A percentile compares a stretch with the other conserved stretches of the same genome.
Evolutionary conservation across 495 filamentous ascomycete genomes (phyloP).

Genomic region (Penicillium steckii): DNA sequence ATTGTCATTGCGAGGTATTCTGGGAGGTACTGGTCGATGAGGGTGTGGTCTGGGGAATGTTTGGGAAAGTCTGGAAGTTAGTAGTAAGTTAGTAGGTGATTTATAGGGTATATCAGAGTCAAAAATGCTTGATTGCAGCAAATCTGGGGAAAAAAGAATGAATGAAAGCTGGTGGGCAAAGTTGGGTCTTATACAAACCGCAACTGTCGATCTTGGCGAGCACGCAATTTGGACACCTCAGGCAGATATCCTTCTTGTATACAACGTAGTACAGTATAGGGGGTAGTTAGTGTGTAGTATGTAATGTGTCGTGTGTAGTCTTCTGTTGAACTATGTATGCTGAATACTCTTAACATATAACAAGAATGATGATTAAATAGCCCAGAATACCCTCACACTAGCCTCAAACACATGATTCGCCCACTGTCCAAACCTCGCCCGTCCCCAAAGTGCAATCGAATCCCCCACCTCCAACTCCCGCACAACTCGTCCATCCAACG

Average conservation of each 20-base stretch:
- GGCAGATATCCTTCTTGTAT: background rate
- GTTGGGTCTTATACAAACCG: constrained; percentile 31
- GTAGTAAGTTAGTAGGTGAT: background rate
- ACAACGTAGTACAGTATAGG: background rate
- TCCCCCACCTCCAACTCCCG: constrained; percentile 60
- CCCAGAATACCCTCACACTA: constrained; percentile 63
- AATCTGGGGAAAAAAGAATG: constrained; percentile 7
- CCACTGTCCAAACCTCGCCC: constrained; percentile 64
- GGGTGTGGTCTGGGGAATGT: background rate
- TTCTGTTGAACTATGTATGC: no score
- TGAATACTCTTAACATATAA: no score
- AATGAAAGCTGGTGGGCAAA: constrained; percentile 15
- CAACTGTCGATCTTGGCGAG: constrained; percentile 32
- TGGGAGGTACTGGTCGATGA: background rate
- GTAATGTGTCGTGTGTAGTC: no score
- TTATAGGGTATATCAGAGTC: background rate
- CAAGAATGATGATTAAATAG: constrained; percentile 39
- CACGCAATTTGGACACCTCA: background rate
- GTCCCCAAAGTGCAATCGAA: constrained; percentile 63
- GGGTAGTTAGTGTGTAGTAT: background rate
- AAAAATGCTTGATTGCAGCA: no score
- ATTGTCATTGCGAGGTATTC: background rate
- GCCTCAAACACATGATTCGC: constrained; percentile 54
- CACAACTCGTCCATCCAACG: constrained; percentile 55
- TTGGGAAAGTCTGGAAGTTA: background rate